Evolutionary conservation across 331 rosid genomes (phyloP), one percentile per base, ranked within the genome.

Genomic region (Ulmus americana): DNA sequence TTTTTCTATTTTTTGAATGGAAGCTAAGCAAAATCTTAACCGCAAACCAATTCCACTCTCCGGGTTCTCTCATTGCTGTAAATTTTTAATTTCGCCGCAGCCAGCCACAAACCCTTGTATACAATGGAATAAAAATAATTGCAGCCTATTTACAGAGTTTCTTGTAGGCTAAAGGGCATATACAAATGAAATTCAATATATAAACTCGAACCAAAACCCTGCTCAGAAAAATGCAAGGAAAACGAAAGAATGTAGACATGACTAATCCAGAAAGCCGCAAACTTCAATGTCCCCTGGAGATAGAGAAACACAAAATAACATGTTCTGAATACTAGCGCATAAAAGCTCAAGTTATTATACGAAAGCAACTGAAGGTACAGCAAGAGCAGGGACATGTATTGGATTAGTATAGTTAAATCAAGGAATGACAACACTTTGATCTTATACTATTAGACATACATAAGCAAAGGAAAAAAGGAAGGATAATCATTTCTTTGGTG

Each of bases 141-240:
- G 18, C 83, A 78, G 69, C 64, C 88, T 88, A 88, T 83, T 79
- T 85, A 84, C 84, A 80, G 8, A 76, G 16, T 78, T 70, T 79
- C 83, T 77, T 81, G 85, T 75, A 63, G 84, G 76, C 79, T 64
- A 72, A 54, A 39, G 59, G 82, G 81, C 83, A 74, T 57, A 74
- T 72, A 80, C 73, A 74, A 72, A 67, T 66, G 71, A 81, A 83
- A 76, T 28, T 61, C 50, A 68, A 67, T 69, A 65, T 67, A 14
- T 67, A 67, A 74, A 42, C 64, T 54, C 68, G 67, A 47, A 58
- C 49, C 68, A 67, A 72, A 79, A 63, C 54, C 79, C 76, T 38
- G 72, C 65, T 74, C 74, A 49, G 61, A 63, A 56, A 67, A 59
- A 63, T 60, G 54, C 65, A 45, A 57, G 15, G 40, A 55, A 74